A percentile compares a stretch with the other conserved stretches of the same genome.
phyloP scores from a whole-genome alignment of 345 rosid species.

The Anacardium occidentale region DNA sequence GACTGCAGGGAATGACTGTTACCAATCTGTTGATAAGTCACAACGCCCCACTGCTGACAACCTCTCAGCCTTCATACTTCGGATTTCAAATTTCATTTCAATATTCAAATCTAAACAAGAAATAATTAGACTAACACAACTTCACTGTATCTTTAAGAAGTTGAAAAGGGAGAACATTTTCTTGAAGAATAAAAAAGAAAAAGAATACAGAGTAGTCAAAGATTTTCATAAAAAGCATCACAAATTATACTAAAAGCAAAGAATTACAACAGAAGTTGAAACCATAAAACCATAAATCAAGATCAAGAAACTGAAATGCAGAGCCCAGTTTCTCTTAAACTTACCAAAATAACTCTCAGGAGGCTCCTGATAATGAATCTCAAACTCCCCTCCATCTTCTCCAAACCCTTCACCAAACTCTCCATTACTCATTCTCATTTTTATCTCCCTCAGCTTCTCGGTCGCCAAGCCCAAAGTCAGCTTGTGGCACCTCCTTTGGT shows the following conservation, averaged over 20 bases:
- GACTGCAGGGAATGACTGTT: too few species aligned
- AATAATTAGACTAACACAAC: too few species aligned
- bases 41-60: too few species aligned
- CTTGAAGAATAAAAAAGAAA: background rate
- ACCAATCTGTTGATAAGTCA: too few species aligned
- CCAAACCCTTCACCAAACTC: conserved; percentile 43
- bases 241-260: conserved; percentile 51
- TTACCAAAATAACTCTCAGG: conserved; percentile 88
- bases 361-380: conserved; percentile 95
- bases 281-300: conserved; percentile 78
- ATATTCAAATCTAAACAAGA: too few species aligned
- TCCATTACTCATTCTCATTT: conserved; percentile 45
- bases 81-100: too few species aligned
- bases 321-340: conserved; percentile 97
- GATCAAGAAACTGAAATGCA: conserved; percentile 87
- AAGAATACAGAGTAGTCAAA: conserved; percentile 3
- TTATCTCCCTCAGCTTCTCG: conserved; percentile 81
- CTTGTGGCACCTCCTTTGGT: conserved; percentile 97
- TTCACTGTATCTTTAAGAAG: background rate
- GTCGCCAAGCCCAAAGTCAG: conserved; percentile 90
- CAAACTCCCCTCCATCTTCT: conserved; percentile 66
- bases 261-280: conserved; percentile 74
- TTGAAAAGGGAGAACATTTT: background rate
- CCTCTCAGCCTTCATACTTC: too few species aligned
- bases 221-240: background rate